Percentiles rank a stretch among this genome's conserved stretches.
These are phyloP conservation scores for Wallacemonas sp. DNA, from an alignment of 208 protist species.

Conservation along the genomic window DNA sequence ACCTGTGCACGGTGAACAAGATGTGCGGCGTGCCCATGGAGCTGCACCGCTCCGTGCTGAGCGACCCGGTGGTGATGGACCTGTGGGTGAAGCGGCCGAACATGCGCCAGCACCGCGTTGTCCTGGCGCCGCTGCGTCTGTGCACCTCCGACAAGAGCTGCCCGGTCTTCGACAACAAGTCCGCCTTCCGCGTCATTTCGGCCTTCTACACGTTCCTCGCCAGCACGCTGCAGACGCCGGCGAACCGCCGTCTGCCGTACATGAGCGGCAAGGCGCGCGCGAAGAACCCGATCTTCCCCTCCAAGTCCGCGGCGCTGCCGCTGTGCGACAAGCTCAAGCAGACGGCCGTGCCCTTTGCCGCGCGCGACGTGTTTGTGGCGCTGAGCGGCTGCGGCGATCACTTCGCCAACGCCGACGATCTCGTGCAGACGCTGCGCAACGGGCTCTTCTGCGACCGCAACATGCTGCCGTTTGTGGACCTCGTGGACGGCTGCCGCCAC, in stretches of 20 bases:
- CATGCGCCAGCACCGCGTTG: conserved; percentile 75
- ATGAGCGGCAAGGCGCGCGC: conserved; percentile 60
- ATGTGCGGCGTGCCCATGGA: conserved; percentile 80
- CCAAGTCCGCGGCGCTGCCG: conserved; percentile 33
- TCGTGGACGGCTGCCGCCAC: conserved; percentile 83
- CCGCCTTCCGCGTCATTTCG: conserved; percentile 70
- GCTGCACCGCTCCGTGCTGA: conserved; percentile 83
- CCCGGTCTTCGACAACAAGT: conserved; percentile 54
- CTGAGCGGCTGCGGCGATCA: conserved; percentile 85
- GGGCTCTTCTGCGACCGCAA: conserved; percentile 84
- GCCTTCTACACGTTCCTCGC: conserved; percentile 80
- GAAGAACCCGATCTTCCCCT: conserved; percentile 65
- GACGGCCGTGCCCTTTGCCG: conserved; percentile 62
- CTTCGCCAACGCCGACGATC: conserved; percentile 80
- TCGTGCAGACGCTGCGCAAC: conserved; percentile 78
- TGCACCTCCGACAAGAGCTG: conserved; percentile 32
- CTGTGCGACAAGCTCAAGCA: conserved; percentile 54
- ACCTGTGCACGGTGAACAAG: conserved; percentile 75
- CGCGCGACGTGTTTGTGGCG: conserved; percentile 82
- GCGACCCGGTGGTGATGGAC: conserved; percentile 67
- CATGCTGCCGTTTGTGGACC: conserved; percentile 79
- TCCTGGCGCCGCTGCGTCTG: conserved; percentile 64
- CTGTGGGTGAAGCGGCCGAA: conserved; percentile 49
- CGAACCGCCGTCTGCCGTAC: conserved; percentile 62
- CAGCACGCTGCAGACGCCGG: conserved; percentile 35